These are phyloP conservation scores for Xylariaceae sp. DNA, from an alignment of 2,329 filamentous ascomycete genomes.

Conservation along the genomic window DNA sequence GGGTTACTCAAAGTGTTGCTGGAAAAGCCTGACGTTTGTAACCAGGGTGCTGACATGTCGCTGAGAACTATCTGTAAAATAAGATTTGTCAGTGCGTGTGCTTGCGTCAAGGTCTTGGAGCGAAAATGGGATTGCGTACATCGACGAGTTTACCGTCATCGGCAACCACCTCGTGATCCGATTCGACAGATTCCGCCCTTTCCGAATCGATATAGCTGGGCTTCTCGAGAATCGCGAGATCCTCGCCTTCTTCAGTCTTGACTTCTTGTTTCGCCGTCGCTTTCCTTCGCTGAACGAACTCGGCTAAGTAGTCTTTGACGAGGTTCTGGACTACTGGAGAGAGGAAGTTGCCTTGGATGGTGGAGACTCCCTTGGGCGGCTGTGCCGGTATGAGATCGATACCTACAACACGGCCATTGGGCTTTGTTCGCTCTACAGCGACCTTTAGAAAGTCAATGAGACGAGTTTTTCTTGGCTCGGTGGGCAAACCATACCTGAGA, in stretches of 20 bases:
- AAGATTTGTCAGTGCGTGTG: slow-evolving; percentile 13
- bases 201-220: slow-evolving; percentile 66
- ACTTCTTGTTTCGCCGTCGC: neutral
- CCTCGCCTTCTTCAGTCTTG: slow-evolving; percentile 20
- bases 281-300: slow-evolving; percentile 32
- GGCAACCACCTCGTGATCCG: slow-evolving; percentile 28
- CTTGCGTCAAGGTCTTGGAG: neutral
- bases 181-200: slow-evolving; percentile 39
- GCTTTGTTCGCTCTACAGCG: slow-evolving; percentile 72
- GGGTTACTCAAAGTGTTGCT: slow-evolving; percentile 92
- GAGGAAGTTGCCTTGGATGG: slow-evolving; percentile 92
- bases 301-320: slow-evolving; percentile 70
- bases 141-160: slow-evolving; percentile 65
- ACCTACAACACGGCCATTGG: slow-evolving; percentile 75
- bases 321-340: slow-evolving; percentile 68
- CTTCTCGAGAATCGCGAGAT: slow-evolving; percentile 33
- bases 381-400: slow-evolving; percentile 93
- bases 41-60: slow-evolving; percentile 99
- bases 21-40: slow-evolving; percentile 71
- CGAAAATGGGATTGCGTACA: slow-evolving; percentile 33
- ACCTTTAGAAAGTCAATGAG: slow-evolving; percentile 51
- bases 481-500: slow-evolving; percentile 51
- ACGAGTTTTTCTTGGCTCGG: neutral
- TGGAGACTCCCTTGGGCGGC: slow-evolving; percentile 86
- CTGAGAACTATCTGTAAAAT: slow-evolving; percentile 80